A percentile compares a stretch with the other conserved stretches of the same genome.
Evolutionary conservation across 1,284 basidiomycete species (phyloP).

Genomic region (Singerocomus inundabilis): DNA sequence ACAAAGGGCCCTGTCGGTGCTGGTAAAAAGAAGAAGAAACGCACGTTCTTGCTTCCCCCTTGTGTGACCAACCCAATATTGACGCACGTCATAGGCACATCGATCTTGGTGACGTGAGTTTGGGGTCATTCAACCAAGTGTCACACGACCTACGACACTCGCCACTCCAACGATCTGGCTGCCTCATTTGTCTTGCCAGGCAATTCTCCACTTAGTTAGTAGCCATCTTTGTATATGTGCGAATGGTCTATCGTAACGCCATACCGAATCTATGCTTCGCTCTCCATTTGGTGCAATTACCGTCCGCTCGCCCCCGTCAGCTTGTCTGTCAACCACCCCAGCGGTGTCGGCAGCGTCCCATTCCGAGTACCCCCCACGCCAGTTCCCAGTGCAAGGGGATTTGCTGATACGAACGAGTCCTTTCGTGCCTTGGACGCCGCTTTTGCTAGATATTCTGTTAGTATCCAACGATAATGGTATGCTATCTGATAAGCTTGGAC

Average conservation of each 20-base stretch:
- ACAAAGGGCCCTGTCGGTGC: conserved; percentile 47
- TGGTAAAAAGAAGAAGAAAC: conserved; percentile 63
- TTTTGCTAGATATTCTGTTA: conserved; percentile 49
- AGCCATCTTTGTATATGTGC: background rate
- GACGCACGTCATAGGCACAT: conserved; percentile 23
- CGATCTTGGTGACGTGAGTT: conserved; percentile 25
- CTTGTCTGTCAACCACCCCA: conserved; percentile 77
- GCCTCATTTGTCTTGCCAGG: background rate
- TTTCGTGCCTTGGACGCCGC: conserved; percentile 66
- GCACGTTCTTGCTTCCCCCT: conserved; percentile 12
- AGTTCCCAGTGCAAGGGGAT: conserved; percentile 70
- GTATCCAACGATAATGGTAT: conserved; percentile 1
- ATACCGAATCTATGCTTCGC: background rate
- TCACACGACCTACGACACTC: background rate
- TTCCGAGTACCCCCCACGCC: conserved; percentile 57
- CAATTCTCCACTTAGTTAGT: conserved; percentile 1
- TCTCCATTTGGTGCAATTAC: conserved; percentile 4
- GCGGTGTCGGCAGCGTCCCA: conserved; percentile 63
- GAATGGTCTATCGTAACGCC: conserved; percentile 1
- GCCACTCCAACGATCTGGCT: background rate
- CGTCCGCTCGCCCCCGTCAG: conserved; percentile 52
- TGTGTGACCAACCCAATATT: conserved; percentile 2
- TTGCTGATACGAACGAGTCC: conserved; percentile 72
- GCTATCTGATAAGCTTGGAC: conserved; percentile 6
- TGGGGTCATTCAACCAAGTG: background rate